Conservation (phyloP, 371 early-diverging fungal species). For the Circinella minor region DNA sequence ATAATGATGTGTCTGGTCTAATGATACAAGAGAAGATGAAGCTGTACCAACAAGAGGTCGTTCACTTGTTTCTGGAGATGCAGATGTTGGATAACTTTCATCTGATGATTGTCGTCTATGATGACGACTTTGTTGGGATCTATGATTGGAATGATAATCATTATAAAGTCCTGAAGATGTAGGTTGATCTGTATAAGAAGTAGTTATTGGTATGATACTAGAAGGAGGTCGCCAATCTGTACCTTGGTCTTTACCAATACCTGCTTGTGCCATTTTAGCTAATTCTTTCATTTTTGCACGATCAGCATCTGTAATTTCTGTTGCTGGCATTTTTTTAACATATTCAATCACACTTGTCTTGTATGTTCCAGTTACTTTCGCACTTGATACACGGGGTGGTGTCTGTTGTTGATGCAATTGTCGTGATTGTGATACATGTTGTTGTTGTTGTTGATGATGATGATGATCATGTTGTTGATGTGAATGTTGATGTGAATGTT, state of each 20-base stretch:
- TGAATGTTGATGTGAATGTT: neutral
- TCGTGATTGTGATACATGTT: neutral
- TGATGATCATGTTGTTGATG: neutral
- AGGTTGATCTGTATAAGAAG: neutral
- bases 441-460: neutral
- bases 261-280: slow-evolving; percentile 39
- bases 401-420: neutral
- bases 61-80: slow-evolving; percentile 47
- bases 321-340: slow-evolving; percentile 46
- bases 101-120: slow-evolving; percentile 30
- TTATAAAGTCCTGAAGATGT: neutral
- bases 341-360: slow-evolving; percentile 45
- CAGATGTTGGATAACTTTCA: slow-evolving; percentile 32
- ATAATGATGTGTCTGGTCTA: slow-evolving; percentile 9
- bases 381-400: slow-evolving; percentile 8
- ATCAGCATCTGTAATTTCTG: slow-evolving; percentile 46
- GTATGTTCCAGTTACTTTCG: slow-evolving; percentile 39
- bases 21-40: slow-evolving; percentile 26
- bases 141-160: slow-evolving; percentile 26
- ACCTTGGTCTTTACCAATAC: slow-evolving; percentile 28
- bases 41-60: slow-evolving; percentile 38
- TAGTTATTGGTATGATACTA: slow-evolving; percentile 28
- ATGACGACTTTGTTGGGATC: slow-evolving; percentile 34
- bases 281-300: slow-evolving; percentile 52
- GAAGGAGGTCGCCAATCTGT: slow-evolving; percentile 55